Percentiles rank a stretch among this genome's conserved stretches.
Evolutionary conservation across 2,329 filamentous ascomycete species (phyloP).

Genomic region (Fusarium sacchari): DNA sequence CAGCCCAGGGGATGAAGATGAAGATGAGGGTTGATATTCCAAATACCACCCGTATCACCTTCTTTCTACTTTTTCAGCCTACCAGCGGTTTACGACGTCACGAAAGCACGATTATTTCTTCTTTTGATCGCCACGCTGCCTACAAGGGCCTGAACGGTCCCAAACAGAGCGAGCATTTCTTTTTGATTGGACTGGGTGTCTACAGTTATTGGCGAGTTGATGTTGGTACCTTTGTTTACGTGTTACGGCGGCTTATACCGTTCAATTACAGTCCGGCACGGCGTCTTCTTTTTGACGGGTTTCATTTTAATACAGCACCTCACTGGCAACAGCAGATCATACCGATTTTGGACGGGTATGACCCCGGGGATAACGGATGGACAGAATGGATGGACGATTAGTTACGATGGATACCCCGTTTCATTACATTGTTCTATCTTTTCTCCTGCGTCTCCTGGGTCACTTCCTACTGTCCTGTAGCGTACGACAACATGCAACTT

Average conservation of each 20-base stretch:
- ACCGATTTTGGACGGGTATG: conserved; percentile 32
- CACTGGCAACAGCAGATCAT: conserved; percentile 53
- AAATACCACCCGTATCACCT: conserved; percentile 11
- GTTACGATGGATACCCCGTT: conserved; percentile 57
- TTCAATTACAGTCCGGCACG: not conserved
- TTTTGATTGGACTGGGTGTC: conserved; percentile 17
- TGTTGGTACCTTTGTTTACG: conserved; percentile 29
- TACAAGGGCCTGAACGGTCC: not conserved
- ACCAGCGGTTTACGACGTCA: conserved; percentile 51
- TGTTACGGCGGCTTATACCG: conserved; percentile 5
- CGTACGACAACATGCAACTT: conserved; percentile 31
- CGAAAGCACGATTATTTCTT: conserved; percentile 47
- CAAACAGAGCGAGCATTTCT: conserved; percentile 4
- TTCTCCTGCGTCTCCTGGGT: conserved; percentile 34
- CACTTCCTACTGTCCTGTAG: conserved; percentile 25
- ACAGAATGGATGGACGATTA: conserved; percentile 58
- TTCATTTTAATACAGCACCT: conserved; percentile 50
- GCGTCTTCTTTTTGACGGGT: conserved; percentile 20
- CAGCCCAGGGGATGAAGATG: conserved; percentile 53
- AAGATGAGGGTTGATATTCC: conserved; percentile 54
- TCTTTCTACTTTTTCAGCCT: conserved; percentile 44
- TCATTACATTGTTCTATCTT: conserved; percentile 40
- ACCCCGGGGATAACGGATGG: conserved; percentile 49
- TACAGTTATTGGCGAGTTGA: conserved; percentile 22
- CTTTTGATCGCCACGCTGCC: conserved; percentile 26